These are phyloP conservation scores for Mitragyna speciosa DNA, from an alignment of 257 asterid genomes.

Conservation along the genomic window DNA sequence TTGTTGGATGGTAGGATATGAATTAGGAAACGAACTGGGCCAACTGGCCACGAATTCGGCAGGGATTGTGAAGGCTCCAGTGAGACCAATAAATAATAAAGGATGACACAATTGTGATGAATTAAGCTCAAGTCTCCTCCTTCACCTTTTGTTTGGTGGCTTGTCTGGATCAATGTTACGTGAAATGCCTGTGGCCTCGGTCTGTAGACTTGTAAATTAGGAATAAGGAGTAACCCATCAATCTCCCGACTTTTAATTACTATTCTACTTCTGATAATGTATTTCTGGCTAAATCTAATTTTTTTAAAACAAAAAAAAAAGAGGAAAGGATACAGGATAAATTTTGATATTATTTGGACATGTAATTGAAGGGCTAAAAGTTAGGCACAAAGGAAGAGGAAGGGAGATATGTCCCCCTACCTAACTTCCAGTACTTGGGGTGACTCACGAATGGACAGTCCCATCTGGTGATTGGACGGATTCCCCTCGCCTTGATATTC, in stretches of 20 bases:
- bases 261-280: too few species aligned
- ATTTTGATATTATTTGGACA: background rate
- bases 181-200: background rate
- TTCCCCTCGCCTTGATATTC: constrained; percentile 4
- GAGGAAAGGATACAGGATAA: background rate
- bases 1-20: background rate
- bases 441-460: constrained; percentile 7
- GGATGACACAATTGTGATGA: background rate
- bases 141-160: background rate
- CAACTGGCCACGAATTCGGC: background rate
- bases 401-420: constrained; percentile 25
- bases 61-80: too few species aligned
- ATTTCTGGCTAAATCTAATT: too few species aligned
- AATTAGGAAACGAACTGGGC: background rate
- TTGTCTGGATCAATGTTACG: background rate
- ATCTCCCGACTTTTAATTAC: too few species aligned
- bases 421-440: constrained; percentile 11
- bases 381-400: constrained; percentile 9
- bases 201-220: background rate
- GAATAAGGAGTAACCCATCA: background rate
- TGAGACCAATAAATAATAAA: background rate
- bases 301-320: too few species aligned
- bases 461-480: constrained; percentile 19
- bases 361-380: background rate
- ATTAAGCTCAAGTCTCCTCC: background rate